Base-by-base conservation (phyloP, 163 green algal genomes). In the Scenedesmus sp. region DNA sequence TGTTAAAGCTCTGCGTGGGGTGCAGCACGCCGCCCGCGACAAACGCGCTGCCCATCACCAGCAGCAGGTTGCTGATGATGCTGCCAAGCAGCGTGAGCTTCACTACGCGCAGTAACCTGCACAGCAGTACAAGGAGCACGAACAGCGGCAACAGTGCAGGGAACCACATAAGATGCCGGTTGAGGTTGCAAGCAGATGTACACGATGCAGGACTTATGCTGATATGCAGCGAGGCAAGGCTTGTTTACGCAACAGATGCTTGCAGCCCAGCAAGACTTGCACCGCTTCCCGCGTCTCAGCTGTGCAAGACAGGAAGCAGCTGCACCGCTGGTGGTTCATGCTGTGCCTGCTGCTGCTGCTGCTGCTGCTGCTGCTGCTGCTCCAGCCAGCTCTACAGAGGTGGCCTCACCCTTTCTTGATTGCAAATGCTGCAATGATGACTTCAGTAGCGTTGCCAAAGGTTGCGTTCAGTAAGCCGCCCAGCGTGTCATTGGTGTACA, bases 391-490 rank as follows among this genome's bases (percentile, higher is more conserved):
- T 35, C 20, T 26, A 2, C 42, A 37, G 42, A 65, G 24, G 2
- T 3, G 6, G 18, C 35, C 88, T 86, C 87, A 93, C 91, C 86
- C 86, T 88, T 94, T 91, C 33, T 83, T 61, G 43, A 95, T 91
- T 0, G 91, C 91, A 81, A 95, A 95, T 30, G 82, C 91, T 87
- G 91, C 80, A 79, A 98, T 96, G 88, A 98, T 98, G 79, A 98
- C 94, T 92, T 98, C 96, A 24, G 96, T 98, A 0, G 95, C 96
- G 46, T 98, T 98, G 40, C 96, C 96, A 94, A 98, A 98, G 0
- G 93, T 97, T n/a, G 96, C 96, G 85, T 98, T 98, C 9, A 98
- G 91, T 73, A 97, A 88, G 33, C 96, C 95, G 4, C 95, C 96
- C 78, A 97, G 42, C 15, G 94, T 97, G 89, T 96, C 95, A 88